A percentile compares a stretch with the other conserved stretches of the same genome.
Conservation (phyloP, 176 grass and related monocot genomes). For the Cenchrus americanus region DNA sequence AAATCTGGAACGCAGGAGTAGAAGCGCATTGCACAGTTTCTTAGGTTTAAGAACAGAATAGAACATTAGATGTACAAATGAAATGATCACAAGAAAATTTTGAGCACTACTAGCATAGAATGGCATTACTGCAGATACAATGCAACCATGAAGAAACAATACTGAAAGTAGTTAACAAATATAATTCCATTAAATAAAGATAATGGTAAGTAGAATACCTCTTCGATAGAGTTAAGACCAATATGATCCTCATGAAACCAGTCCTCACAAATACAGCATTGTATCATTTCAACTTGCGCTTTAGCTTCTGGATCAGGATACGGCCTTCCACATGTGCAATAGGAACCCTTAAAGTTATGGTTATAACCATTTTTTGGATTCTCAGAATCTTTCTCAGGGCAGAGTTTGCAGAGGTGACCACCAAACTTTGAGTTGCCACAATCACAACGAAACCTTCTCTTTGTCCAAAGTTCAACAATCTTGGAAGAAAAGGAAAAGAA, state of each 20-base stretch:
- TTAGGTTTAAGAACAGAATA: constrained; percentile 11
- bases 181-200: constrained; percentile 30
- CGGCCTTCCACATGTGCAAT: constrained; percentile 88
- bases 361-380: constrained; percentile 85
- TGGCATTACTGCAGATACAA: not conserved
- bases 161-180: not conserved
- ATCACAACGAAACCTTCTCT: constrained; percentile 88
- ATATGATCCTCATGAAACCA: constrained; percentile 98
- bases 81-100: not conserved
- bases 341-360: constrained; percentile 92
- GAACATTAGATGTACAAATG: not conserved
- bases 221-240: constrained; percentile 69
- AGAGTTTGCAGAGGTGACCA: constrained; percentile 75
- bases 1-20: not conserved
- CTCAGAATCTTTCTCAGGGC: constrained; percentile 71
- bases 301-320: constrained; percentile 96
- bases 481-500: constrained; percentile 5
- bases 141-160: constrained; percentile 13
- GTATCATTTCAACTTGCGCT: constrained; percentile 98
- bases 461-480: constrained; percentile 98
- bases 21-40: constrained; percentile 9
- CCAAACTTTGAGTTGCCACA: constrained; percentile 95
- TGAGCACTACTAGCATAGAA: not conserved
- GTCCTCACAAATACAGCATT: constrained; percentile 96
- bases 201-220: constrained; percentile 54